Base-by-base conservation (phyloP, 345 rosid genomes). In the Eucalyptus melliodora region DNA sequence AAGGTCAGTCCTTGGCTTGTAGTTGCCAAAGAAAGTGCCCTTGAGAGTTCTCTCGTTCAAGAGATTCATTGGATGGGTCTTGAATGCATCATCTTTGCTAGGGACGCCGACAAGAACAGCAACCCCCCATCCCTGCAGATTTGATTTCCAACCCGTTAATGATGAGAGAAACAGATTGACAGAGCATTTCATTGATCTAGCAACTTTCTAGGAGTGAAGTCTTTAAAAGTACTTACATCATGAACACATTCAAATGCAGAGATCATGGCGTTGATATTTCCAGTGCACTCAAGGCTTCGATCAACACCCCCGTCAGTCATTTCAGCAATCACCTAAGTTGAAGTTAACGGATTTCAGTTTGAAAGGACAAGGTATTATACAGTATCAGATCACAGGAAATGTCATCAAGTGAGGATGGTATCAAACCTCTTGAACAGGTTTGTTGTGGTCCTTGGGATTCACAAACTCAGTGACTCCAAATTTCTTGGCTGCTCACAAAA, bases 161-260 rank as follows among this genome's bases (percentile, higher is more conserved):
- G 16, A 12, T 3, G 47, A 77, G 47, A 77, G 30, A 77, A 77
- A 40, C 30, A 5, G 27, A 77, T 10, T 1, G 6, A 77, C 8
- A 40, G 27, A 77, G 85, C 85, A 77, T 40, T 77, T 77, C 85
- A 77, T 77, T 77, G 85, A 77, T 77, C 47, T 11, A 6, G 30
- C 47, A 77, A 40, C 85, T 77, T 40, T 40, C 11, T 65, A n/a
- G 50, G 49, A 60, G 31, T 30, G 0, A 88, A 4, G 62, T 34
- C 21, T 50, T 40, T 12, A 69, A 53, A 53, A 80, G n/a, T 85
- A 34, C 27, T 95, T 95, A 95, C 98, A 89, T 96, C 97, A 34
- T 97, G 99, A 69, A 95, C 97, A 37, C 98, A 96, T 94, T 97
- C 97, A 77, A 97, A 97, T 37, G 98, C 99, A 31, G 97, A 96